phyloP scores from a whole-genome alignment of 208 protist genomes.

The Wallacemonas sp. region DNA sequence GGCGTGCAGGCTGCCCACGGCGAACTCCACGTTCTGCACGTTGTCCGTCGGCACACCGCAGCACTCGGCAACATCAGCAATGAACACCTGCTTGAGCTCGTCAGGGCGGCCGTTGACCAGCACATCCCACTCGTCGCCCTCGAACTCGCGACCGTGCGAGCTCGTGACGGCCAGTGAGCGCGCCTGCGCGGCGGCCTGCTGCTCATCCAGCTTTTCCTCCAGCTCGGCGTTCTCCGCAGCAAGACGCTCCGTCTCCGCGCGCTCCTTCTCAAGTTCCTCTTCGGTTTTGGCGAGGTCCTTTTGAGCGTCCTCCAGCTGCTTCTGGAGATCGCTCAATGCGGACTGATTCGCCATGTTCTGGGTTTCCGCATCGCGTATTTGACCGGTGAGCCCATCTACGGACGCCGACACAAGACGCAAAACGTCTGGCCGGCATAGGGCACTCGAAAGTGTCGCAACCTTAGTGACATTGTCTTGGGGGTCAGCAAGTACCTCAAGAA shows the following conservation, averaged over 20 bases:
- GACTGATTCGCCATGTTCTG: background rate
- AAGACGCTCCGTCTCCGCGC: conserved; percentile 9
- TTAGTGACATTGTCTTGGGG: background rate
- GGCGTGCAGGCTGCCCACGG: conserved; percentile 10
- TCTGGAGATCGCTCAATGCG: background rate
- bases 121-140: conserved; percentile 21
- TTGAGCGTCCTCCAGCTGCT: background rate
- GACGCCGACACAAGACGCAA: conserved; percentile 7
- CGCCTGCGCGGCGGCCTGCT: background rate
- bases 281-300: conserved; percentile 14
- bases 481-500: background rate
- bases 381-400: background rate
- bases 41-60: conserved; percentile 17
- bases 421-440: conserved; percentile 1
- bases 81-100: conserved; percentile 20
- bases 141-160: conserved; percentile 22
- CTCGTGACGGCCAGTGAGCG: conserved; percentile 13
- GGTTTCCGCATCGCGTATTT: background rate
- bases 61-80: conserved; percentile 9
- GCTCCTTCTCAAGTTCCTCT: conserved; percentile 18
- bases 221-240: conserved; percentile 12
- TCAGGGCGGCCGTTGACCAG: conserved; percentile 11
- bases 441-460: background rate
- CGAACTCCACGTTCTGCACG: conserved; percentile 20
- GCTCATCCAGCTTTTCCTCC: conserved; percentile 15